Conservation (phyloP, 768 basidiomycete species). For the Rhizopogon rudus region DNA sequence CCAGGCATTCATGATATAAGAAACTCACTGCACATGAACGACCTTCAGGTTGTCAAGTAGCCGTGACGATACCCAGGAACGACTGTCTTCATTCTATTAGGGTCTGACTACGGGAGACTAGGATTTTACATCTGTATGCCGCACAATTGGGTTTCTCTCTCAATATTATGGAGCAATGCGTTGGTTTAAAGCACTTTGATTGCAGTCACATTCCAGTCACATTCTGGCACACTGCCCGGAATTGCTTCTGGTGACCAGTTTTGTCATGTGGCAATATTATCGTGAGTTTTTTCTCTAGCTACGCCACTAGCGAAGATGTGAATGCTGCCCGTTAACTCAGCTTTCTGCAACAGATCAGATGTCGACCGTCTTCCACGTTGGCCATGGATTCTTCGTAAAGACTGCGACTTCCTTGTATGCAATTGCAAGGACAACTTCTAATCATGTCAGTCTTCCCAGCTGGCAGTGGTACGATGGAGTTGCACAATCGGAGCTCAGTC, state of each 20-base stretch:
- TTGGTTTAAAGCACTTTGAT: neutral
- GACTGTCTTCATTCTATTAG: too few relatives aligned
- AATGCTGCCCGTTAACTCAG: neutral
- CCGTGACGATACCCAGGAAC: too few relatives aligned
- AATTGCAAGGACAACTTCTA: neutral
- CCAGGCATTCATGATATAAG: neutral
- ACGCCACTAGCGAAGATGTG: neutral
- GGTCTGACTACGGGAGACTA: too few relatives aligned
- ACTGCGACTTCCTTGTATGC: neutral
- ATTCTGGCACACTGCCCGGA: neutral
- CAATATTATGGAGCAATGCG: neutral
- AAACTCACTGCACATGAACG: neutral
- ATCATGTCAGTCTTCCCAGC: neutral
- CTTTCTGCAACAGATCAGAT: neutral
- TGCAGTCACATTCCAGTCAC: neutral
- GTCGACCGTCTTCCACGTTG: neutral
- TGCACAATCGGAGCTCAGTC: too few relatives aligned
- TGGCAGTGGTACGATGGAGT: neutral
- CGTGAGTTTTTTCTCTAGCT: neutral
- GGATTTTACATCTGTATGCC: too few relatives aligned
- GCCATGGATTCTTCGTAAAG: neutral
- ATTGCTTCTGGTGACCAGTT: neutral
- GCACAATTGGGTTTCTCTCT: neutral
- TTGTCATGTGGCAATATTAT: neutral
- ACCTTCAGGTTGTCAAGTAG: too few relatives aligned